Evolutionary conservation across 2,329 filamentous ascomycete species (phyloP).

Genomic region (Mycosphaerelloides madeirae): DNA sequence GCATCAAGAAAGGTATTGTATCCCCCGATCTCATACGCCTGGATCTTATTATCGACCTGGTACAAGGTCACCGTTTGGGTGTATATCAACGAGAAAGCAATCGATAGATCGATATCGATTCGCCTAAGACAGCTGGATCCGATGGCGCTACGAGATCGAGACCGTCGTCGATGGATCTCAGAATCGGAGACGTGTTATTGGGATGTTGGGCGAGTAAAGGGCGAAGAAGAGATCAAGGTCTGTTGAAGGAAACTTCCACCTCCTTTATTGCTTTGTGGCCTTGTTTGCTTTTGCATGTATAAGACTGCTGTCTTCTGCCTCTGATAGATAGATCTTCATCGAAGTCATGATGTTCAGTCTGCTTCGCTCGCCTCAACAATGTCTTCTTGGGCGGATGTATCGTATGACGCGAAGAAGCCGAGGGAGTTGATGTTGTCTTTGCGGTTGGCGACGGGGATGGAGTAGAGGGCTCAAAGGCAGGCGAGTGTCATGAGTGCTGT

Average conservation of each 20-base stretch:
- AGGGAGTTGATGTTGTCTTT: conserved; percentile 42
- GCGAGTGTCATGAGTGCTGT: conserved; percentile 53
- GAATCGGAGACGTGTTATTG: conserved; percentile 26
- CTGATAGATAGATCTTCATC: too few species aligned
- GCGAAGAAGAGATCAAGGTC: conserved; percentile 37
- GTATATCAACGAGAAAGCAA: conserved; percentile 17
- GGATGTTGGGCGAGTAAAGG: conserved; percentile 25
- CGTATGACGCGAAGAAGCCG: conserved; percentile 48
- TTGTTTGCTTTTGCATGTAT: too few species aligned
- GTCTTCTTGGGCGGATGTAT: conserved; percentile 42
- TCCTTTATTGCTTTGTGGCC: too few species aligned
- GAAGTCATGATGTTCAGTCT: too few species aligned
- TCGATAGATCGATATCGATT: conserved; percentile 34
- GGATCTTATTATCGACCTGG: conserved; percentile 19
- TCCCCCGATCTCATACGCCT: conserved; percentile 8
- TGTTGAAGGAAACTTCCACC: too few species aligned
- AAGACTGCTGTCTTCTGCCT: too few species aligned
- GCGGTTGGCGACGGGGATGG: conserved; percentile 23
- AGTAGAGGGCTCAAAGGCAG: conserved; percentile 39
- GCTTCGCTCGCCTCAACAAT: too few species aligned
- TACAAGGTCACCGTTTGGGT: conserved; percentile 20
- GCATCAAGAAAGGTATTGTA: conserved; percentile 17
- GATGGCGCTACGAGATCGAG: conserved; percentile 34
- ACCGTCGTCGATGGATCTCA: conserved; percentile 28
- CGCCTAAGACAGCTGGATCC: conserved; percentile 18